These are phyloP conservation scores for Colletotrichum cuscutae DNA, from an alignment of 2,329 filamentous ascomycete species.

Conservation along the genomic window DNA sequence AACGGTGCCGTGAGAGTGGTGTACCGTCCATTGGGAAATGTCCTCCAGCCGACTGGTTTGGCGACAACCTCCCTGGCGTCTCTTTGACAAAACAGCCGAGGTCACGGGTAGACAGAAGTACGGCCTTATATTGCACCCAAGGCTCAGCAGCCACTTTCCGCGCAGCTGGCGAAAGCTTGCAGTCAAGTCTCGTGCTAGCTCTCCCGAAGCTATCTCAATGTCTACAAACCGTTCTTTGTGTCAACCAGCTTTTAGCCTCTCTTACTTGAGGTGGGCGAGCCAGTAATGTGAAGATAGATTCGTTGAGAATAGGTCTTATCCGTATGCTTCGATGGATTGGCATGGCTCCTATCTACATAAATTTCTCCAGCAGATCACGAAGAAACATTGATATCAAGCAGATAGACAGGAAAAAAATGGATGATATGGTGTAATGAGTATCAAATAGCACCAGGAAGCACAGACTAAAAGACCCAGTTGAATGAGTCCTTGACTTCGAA, in stretches of 20 bases:
- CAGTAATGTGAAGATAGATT: neutral
- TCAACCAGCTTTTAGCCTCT: neutral
- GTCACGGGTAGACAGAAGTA: neutral
- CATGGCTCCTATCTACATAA: neutral
- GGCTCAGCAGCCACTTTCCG: neutral
- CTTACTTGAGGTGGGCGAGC: neutral
- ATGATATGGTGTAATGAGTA: neutral
- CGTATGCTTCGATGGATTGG: neutral
- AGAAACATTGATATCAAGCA: neutral
- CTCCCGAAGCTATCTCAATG: neutral
- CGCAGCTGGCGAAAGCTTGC: neutral
- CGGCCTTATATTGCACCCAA: constrained; percentile 6
- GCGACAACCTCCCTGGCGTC: neutral
- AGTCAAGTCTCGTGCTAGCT: constrained; percentile 8
- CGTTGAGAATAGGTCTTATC: neutral
- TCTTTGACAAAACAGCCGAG: too few relatives aligned
- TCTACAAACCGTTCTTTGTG: neutral
- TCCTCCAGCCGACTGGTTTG: neutral
- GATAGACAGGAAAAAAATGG: neutral
- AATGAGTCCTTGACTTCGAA: constrained; percentile 74
- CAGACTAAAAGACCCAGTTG: constrained; percentile 69
- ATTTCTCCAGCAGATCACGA: neutral
- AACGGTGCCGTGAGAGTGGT: neutral
- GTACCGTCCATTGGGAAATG: neutral
- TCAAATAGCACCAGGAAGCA: neutral